A percentile compares a stretch with the other conserved stretches of the same genome.
phyloP scores from a whole-genome alignment of 169 alveolate genomes.

The Eimeria zaria region DNA sequence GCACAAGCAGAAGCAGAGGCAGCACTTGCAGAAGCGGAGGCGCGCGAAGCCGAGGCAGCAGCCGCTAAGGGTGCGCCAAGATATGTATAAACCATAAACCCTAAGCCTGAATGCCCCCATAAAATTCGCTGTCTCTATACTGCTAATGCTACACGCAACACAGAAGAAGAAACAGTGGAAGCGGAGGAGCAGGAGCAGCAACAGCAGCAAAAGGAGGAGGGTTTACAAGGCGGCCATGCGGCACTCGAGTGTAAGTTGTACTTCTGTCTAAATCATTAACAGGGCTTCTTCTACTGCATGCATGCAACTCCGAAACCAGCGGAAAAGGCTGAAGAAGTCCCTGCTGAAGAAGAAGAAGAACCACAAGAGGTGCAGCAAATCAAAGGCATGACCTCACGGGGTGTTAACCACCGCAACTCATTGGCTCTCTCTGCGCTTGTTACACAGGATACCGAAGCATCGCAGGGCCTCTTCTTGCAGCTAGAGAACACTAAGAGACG shows the following conservation, averaged over 20 bases:
- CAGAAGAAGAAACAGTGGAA: background rate
- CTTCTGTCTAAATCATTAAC: background rate
- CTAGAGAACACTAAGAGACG: background rate
- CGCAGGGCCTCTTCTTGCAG: constrained; percentile 51
- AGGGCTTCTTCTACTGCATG: background rate
- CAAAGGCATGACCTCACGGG: background rate
- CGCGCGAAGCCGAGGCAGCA: background rate
- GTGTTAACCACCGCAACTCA: background rate
- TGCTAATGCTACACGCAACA: background rate
- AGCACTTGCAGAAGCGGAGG: constrained; percentile 50
- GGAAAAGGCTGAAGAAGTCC: background rate
- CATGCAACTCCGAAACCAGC: background rate
- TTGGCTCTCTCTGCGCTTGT: background rate
- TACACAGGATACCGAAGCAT: background rate
- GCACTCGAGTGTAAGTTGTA: background rate
- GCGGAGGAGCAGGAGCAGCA: background rate
- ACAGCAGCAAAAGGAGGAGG: constrained; percentile 12
- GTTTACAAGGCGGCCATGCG: background rate
- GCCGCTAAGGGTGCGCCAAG: constrained; percentile 19
- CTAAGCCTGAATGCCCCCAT: background rate
- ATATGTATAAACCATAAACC: background rate
- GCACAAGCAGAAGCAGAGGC: constrained; percentile 19
- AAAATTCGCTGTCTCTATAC: background rate
- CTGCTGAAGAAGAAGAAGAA: constrained; percentile 48
- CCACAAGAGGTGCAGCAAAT: background rate